phyloP scores from a whole-genome alignment of 1,284 basidiomycete genomes.

The Clitocybe nebularis region DNA sequence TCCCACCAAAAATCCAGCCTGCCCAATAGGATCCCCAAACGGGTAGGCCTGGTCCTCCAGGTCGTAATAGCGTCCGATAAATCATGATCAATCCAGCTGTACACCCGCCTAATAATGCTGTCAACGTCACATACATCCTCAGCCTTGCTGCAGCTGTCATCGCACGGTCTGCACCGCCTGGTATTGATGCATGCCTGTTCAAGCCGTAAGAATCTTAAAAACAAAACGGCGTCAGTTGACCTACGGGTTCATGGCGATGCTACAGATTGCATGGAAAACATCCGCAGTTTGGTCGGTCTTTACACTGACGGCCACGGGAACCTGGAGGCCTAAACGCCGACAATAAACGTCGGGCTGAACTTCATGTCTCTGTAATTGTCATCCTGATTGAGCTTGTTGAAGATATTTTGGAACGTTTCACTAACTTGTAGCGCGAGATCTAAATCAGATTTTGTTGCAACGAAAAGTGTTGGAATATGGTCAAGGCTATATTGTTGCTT shows the following conservation, averaged over 20 bases:
- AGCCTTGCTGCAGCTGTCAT: constrained; percentile 63
- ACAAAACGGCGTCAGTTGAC: constrained; percentile 24
- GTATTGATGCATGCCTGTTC: constrained; percentile 61
- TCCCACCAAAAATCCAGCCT: constrained; percentile 54
- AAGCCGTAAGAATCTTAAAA: constrained; percentile 6
- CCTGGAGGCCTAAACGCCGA: constrained; percentile 77
- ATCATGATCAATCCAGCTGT: constrained; percentile 66
- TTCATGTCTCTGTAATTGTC: constrained; percentile 76
- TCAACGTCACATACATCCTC: constrained; percentile 64
- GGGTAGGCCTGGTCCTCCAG: constrained; percentile 49
- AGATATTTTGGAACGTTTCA: constrained; percentile 11
- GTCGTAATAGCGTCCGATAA: constrained; percentile 61
- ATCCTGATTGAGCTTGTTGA: constrained; percentile 13
- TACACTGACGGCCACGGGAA: constrained; percentile 89
- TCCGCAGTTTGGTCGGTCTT: constrained; percentile 85
- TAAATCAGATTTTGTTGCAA: constrained; percentile 98
- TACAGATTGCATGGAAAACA: constrained; percentile 82
- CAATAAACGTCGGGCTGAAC: constrained; percentile 98
- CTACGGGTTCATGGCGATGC: constrained; percentile 83
- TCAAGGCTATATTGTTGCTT: constrained; percentile 97
- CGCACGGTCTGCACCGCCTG: constrained; percentile 73
- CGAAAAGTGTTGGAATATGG: constrained; percentile 91
- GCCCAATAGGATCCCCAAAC: constrained; percentile 55
- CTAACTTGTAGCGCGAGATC: constrained; percentile 90
- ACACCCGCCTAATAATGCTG: constrained; percentile 65